phyloP scores from a whole-genome alignment of 768 basidiomycete genomes.

The Hygrophoropsis aurantiaca region DNA sequence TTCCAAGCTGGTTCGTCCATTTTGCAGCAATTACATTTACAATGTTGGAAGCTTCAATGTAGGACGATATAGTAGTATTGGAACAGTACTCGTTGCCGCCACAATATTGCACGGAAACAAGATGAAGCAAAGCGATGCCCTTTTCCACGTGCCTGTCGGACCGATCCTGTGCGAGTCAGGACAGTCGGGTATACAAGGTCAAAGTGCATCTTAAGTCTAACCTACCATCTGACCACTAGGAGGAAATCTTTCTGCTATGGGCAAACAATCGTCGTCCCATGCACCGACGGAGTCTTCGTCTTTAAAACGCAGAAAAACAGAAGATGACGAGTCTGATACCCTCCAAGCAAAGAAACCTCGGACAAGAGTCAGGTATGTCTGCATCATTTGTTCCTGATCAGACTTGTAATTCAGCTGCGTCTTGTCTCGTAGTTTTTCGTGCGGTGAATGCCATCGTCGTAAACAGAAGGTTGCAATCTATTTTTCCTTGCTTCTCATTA shows the following conservation, averaged over 20 bases:
- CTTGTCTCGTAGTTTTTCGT: constrained; percentile 60
- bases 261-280: constrained; percentile 19
- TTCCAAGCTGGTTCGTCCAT: constrained; percentile 49
- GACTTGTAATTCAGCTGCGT: constrained; percentile 6
- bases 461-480: constrained; percentile 73
- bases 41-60: too few relatives aligned
- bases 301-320: constrained; percentile 61
- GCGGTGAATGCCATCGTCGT: constrained; percentile 84
- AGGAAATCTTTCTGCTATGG: constrained; percentile 20
- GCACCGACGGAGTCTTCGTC: constrained; percentile 30
- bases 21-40: not conserved
- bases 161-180: constrained; percentile 7
- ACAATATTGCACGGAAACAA: not conserved
- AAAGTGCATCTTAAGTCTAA: constrained; percentile 26
- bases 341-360: constrained; percentile 60
- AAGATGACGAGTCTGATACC: constrained; percentile 52
- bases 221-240: constrained; percentile 32
- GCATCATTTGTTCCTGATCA: constrained; percentile 3
- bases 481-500: constrained; percentile 6
- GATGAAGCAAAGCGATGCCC: not conserved
- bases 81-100: not conserved
- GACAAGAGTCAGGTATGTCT: constrained; percentile 70
- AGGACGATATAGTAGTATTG: too few relatives aligned
- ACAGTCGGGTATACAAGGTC: not conserved
- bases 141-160: constrained; percentile 26